Conservation (phyloP, 257 asterid species). For the Penstemon eatonii region DNA sequence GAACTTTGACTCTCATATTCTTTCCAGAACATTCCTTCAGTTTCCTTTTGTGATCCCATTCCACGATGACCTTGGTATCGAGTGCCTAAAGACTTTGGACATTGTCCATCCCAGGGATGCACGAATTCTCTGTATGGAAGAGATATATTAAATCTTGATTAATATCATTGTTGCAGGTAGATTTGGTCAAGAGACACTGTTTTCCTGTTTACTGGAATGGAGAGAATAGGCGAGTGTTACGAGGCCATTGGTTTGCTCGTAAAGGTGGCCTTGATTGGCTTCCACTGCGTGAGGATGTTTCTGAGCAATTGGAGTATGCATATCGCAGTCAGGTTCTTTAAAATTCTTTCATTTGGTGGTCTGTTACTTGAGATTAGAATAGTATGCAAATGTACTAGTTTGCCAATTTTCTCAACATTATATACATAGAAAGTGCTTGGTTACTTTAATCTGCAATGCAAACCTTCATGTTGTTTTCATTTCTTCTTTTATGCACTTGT, state of each 20-base stretch:
- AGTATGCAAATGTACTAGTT: constrained; percentile 8
- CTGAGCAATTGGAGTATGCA: constrained; percentile 97
- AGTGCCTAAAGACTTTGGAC: constrained; percentile 11
- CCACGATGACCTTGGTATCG: not conserved
- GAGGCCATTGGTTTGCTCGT: constrained; percentile 99
- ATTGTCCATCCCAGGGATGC: constrained; percentile 9
- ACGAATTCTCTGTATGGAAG: not conserved
- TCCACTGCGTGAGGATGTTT: constrained; percentile 91
- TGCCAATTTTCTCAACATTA: constrained; percentile 12
- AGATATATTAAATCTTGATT: constrained; percentile 14
- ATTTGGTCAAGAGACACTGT: constrained; percentile 83
- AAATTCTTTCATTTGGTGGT: constrained; percentile 12
- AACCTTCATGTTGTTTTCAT: constrained; percentile 12
- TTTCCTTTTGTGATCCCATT: constrained; percentile 6
- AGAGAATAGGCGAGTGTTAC: constrained; percentile 80
- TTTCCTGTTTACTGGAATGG: constrained; percentile 99
- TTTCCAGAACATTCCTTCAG: not conserved
- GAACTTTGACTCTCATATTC: constrained; percentile 7
- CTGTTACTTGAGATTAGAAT: constrained; percentile 10
- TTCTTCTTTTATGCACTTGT: not conserved
- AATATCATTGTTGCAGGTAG: constrained; percentile 56
- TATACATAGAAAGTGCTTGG: not conserved
- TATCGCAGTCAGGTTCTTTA: constrained; percentile 62
- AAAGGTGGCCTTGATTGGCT: constrained; percentile 97
- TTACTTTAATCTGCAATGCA: not conserved